Evolutionary conservation across 2,329 filamentous ascomycete species (phyloP), one percentile per base, ranked within the genome.

Genomic region (Fusarium xylarioides): DNA sequence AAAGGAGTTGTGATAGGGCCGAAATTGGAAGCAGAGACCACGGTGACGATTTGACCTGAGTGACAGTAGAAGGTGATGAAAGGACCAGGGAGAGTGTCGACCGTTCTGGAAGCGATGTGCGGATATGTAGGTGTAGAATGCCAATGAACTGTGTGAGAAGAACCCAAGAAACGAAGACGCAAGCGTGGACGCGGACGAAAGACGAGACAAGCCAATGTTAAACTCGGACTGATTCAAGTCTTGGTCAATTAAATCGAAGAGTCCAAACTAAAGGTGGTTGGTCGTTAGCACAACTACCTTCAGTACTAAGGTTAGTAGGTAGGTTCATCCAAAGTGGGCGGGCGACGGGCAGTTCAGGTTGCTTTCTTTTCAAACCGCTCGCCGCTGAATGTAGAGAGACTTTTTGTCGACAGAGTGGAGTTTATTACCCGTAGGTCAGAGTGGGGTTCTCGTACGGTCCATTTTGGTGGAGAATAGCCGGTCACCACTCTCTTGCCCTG

Each of bases 401-500:
- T 74, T 74, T 74, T 74, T 74, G 67, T 71, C 55, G 28, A 34
- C 38, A 64, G 59, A 67, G 71, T 74, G 71, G 71, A 68, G 67
- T 61, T 60, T 7, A 43, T 52, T 54, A 28, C 26, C 30, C 16
- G 30, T 53, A 68, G 43, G 55, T 64, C 38, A 71, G 56, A 55
- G 71, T 73, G 71, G 70, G 70, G 62, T 61, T 63, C 30, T 46
- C 23, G 47, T 40, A 40, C 54, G 42, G 64, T 59, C 32, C 21
- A 23, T 35, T 43, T 38, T 46, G 26, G 66, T 68, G 66, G 68
- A 50, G 53, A 66, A 52, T 53, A 61, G 37, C 23, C 34, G 40
- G 30, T 35, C 52, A 70, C 34, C 60, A 70, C 44, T 35, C 18
- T 63, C 42, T 47, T 63, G 44, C 50, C 50, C 50, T 47, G 50